Base-by-base conservation (phyloP, 2,329 filamentous ascomycete genomes). In the Fusarium veterinarium region DNA sequence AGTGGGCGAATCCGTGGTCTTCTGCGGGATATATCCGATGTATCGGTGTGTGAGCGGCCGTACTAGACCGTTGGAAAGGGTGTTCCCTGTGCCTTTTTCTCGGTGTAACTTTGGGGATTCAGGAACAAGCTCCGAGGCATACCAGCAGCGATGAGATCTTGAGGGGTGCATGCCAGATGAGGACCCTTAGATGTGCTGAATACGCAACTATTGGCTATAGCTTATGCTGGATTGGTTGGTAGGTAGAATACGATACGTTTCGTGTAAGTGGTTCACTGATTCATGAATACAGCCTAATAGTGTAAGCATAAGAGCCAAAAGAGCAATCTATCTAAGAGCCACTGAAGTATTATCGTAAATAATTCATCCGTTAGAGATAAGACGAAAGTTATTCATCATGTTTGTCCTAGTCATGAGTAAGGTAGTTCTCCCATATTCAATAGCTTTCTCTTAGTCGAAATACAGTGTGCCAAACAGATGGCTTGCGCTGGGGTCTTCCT, bases 1-100 rank as follows among this genome's bases (percentile, higher is more conserved):
- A 55, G 70, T 59, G 66, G 67, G 64, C 25, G 31, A 63, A 51
- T 68, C 20, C 46, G 56, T 70, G 44, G 70, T 65, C 48, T 60
- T 52, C 38, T 67, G 51, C 41, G 60, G 69, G 37, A 41, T 59
- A 70, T 38, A 45, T 40, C 48, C 44, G 60, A 67, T 44, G 35
- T 57, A 60, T 71, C 53, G 52, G 62, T 71, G 61, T 51, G 35
- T 46, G 42, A 45, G 57, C 28, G 66, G 55, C 60, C 53, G 51
- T 45, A 51, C 51, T 40, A 28, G 55, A 42, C 65, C 65, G 57
- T 71, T 63, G 49, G 17, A 48, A 55, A 53, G 52, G 42, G 48
- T 59, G 44, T 62, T 56, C 44, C 57, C 57, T 70, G 45, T 56
- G 52, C 53, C 20, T 63, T 31, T 42, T 44, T 46, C 14, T 48